Percentiles rank a stretch among this genome's conserved stretches.
Conservation (phyloP, 2,329 filamentous ascomycete genomes). For the Lithohypha guttulata region DNA sequence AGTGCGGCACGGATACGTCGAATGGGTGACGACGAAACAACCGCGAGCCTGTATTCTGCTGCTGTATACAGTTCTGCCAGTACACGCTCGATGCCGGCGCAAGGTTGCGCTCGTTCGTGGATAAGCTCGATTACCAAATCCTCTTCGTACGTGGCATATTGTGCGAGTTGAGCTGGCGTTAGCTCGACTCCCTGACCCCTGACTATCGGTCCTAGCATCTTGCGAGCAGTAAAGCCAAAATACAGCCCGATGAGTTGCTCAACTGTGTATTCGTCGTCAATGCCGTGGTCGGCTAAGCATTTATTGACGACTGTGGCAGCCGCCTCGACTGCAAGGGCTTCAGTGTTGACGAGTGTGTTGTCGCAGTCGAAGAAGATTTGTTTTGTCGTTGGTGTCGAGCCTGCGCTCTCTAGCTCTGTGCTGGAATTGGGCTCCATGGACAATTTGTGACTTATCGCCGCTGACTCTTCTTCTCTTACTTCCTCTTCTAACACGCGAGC, state of each 20-base stretch:
- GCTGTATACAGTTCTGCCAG: constrained; percentile 53
- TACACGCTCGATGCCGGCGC: constrained; percentile 56
- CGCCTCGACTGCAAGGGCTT: constrained; percentile 82
- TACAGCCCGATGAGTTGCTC: constrained; percentile 72
- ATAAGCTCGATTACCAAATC: constrained; percentile 76
- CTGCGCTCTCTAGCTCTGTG: too few species aligned
- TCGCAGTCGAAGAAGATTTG: constrained; percentile 64
- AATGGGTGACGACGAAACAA: constrained; percentile 72
- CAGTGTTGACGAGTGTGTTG: constrained; percentile 89
- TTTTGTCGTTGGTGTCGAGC: constrained; percentile 37
- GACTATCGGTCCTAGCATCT: constrained; percentile 72
- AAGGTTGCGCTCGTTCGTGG: constrained; percentile 54
- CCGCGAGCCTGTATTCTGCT: constrained; percentile 61
- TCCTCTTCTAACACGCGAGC: too few species aligned
- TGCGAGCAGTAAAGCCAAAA: constrained; percentile 88
- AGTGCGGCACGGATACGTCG: constrained; percentile 67
- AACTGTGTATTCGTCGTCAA: constrained; percentile 63
- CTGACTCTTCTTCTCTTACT: too few species aligned
- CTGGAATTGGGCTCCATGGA: too few species aligned
- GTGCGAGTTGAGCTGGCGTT: constrained; percentile 55
- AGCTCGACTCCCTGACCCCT: constrained; percentile 65
- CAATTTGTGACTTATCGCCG: too few species aligned
- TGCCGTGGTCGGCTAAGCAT: constrained; percentile 58
- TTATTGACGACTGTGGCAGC: constrained; percentile 83
- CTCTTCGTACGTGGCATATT: constrained; percentile 66